Evolutionary conservation across 371 early-diverging fungal genomes (phyloP).

Genomic region (Mortierella sp.): DNA sequence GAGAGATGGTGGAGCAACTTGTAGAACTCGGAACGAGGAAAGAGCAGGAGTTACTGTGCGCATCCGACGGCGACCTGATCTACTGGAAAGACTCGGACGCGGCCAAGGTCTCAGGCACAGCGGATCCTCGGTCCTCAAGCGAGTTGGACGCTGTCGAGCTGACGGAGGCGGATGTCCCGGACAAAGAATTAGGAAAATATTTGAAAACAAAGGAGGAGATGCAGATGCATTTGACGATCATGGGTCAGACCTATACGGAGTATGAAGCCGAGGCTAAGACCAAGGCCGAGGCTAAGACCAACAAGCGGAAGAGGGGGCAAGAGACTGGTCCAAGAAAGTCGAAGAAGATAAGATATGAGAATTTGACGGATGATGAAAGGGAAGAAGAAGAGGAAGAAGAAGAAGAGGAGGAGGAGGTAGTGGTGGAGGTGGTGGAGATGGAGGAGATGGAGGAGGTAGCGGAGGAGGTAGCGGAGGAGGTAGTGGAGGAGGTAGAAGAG

Average conservation of each 20-base stretch:
- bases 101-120: not conserved
- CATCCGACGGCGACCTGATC: conserved; percentile 5
- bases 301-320: no score
- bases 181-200: conserved; percentile 17
- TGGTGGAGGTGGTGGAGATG: no score
- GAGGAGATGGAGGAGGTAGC: no score
- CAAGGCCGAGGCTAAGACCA: no score
- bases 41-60: conserved; percentile 29
- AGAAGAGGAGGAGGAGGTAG: no score
- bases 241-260: conserved; percentile 1
- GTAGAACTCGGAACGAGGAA: conserved; percentile 14
- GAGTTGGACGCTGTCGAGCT: conserved; percentile 21
- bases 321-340: no score
- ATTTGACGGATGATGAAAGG: no score
- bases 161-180: conserved; percentile 20
- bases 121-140: not conserved
- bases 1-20: conserved; percentile 7
- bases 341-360: no score
- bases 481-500: no score
- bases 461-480: no score
- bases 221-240: conserved; percentile 5
- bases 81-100: conserved; percentile 16
- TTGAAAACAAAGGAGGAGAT: conserved; percentile 9
- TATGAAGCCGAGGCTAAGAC: not conserved
- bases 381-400: no score